Conservation (phyloP, 768 basidiomycete species). For the Suillus hirtellus region DNA sequence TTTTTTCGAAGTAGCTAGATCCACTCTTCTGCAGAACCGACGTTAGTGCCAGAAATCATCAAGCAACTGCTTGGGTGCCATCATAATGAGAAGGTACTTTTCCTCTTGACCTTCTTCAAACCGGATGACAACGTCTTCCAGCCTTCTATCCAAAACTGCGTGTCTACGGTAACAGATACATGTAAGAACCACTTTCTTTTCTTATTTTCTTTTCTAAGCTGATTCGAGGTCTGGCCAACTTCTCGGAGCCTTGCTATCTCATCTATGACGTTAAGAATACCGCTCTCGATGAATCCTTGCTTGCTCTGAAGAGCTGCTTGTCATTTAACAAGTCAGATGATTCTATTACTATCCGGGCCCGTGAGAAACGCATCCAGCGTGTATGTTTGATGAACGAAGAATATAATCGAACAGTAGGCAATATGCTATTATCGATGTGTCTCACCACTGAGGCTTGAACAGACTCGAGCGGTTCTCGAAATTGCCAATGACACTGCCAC, state of each 20-base stretch:
- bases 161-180: slow-evolving; percentile 66
- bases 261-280: slow-evolving; percentile 53
- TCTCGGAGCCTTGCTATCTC: slow-evolving; percentile 59
- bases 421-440: background rate
- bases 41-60: slow-evolving; percentile 57
- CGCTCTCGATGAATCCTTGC: slow-evolving; percentile 39
- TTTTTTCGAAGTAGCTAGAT: slow-evolving; percentile 2
- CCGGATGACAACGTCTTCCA: slow-evolving; percentile 24
- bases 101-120: background rate
- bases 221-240: slow-evolving; percentile 52
- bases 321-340: slow-evolving; percentile 32
- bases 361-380: slow-evolving; percentile 48
- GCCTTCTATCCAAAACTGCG: slow-evolving; percentile 78
- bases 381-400: slow-evolving; percentile 42
- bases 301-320: slow-evolving; percentile 40
- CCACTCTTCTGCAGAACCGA: slow-evolving; percentile 50
- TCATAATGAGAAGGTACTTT: slow-evolving; percentile 76
- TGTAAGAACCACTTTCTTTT: slow-evolving; percentile 39
- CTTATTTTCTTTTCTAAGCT: slow-evolving; percentile 2
- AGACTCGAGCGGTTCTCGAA: slow-evolving; percentile 42
- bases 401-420: slow-evolving; percentile 45
- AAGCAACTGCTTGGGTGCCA: slow-evolving; percentile 69
- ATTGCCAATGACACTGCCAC: slow-evolving; percentile 61
- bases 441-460: slow-evolving; percentile 9
- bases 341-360: slow-evolving; percentile 41